phyloP scores from a whole-genome alignment of 1,284 basidiomycete species.

The Inonotus hispidus region DNA sequence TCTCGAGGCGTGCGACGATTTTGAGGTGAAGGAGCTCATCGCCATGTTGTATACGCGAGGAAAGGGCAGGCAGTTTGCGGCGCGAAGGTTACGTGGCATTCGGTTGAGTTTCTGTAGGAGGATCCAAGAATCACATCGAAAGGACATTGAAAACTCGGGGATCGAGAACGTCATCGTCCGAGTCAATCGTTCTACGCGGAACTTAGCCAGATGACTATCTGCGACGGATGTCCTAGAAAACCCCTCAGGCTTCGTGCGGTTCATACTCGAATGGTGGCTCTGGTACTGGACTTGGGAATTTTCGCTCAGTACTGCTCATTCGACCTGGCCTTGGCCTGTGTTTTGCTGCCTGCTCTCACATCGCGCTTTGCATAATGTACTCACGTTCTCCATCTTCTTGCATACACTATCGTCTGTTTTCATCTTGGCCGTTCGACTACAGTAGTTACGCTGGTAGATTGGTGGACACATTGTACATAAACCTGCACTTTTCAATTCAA shows the following conservation, averaged over 20 bases:
- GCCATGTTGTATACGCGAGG: slow-evolving; percentile 14
- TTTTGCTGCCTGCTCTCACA: neutral
- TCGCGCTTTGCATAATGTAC: neutral
- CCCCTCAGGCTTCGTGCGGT: neutral
- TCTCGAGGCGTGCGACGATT: slow-evolving; percentile 18
- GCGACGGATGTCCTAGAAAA: neutral
- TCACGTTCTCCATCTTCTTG: neutral
- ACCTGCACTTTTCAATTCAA: neutral
- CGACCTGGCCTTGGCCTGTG: no score
- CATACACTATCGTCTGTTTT: neutral
- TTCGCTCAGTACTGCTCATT: neutral
- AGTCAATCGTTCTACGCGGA: neutral
- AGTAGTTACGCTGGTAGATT: neutral
- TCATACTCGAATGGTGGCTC: neutral
- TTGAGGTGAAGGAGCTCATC: slow-evolving; percentile 15
- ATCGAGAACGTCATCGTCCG: slow-evolving; percentile 19
- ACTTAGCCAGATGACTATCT: slow-evolving; percentile 8
- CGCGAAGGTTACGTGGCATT: slow-evolving; percentile 12
- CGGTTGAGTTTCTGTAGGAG: slow-evolving; percentile 16
- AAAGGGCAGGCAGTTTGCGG: neutral
- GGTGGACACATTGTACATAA: neutral
- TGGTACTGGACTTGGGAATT: neutral
- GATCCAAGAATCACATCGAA: slow-evolving; percentile 12
- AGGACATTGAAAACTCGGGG: slow-evolving; percentile 15
- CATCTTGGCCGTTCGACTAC: neutral